Evolutionary conservation across 2,329 filamentous ascomycete genomes (phyloP).

Genomic region (Pyrenophora seminiperda): DNA sequence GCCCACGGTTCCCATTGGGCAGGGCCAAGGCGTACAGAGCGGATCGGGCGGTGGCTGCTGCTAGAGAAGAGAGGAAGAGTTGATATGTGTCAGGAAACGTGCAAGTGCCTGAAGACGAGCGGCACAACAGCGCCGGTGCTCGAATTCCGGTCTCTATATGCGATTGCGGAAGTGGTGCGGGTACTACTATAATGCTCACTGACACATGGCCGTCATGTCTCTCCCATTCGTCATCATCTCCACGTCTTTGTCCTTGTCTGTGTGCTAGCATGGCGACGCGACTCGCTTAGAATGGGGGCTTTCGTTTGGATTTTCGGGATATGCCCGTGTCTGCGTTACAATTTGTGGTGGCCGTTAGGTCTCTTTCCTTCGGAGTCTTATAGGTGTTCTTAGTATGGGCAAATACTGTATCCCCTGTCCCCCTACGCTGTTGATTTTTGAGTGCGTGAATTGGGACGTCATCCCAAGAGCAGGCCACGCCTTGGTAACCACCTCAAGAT

Average conservation of each 20-base stretch:
- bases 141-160: constrained; percentile 31
- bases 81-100: constrained; percentile 17
- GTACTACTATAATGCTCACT: constrained; percentile 36
- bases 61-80: constrained; percentile 58
- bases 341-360: constrained; percentile 39
- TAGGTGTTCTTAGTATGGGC: constrained; percentile 36
- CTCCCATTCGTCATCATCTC: constrained; percentile 24
- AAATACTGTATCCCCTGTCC: constrained; percentile 24
- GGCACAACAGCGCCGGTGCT: constrained; percentile 38
- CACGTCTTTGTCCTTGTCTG: constrained; percentile 20
- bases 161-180: constrained; percentile 26
- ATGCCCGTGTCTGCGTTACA: constrained; percentile 30
- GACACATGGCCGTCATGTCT: constrained; percentile 29
- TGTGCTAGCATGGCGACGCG: constrained; percentile 36
- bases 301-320: constrained; percentile 39
- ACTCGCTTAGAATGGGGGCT: constrained; percentile 33
- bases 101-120: constrained; percentile 21
- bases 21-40: constrained; percentile 90
- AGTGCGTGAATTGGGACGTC: no score
- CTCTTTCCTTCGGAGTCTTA: constrained; percentile 25
- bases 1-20: constrained; percentile 93
- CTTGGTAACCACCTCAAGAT: no score
- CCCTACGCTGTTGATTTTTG: constrained; percentile 1
- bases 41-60: constrained; percentile 87
- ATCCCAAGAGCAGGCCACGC: no score